Conservation (phyloP, 257 asterid genomes). For the Lycium ferocissimum region DNA sequence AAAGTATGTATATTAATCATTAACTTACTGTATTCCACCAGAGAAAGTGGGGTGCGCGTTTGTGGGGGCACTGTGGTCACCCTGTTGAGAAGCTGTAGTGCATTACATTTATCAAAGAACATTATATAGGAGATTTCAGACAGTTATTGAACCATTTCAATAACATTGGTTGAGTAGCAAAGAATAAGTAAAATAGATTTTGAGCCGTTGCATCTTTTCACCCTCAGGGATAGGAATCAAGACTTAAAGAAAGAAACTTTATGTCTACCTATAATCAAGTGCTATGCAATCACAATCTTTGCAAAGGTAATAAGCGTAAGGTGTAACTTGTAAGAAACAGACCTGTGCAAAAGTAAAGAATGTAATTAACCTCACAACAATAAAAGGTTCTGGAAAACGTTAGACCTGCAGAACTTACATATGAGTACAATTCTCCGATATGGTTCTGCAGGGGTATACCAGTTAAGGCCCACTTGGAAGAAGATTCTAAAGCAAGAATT, state of each 20-base stretch:
- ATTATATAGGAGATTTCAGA: too few relatives aligned
- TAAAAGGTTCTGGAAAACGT: neutral
- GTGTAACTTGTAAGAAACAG: slow-evolving; percentile 77
- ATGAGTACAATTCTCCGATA: slow-evolving; percentile 89
- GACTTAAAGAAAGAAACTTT: neutral
- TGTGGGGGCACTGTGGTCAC: slow-evolving; percentile 73
- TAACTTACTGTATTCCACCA: slow-evolving; percentile 93
- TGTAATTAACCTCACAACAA: neutral
- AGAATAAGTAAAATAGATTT: neutral
- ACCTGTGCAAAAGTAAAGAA: slow-evolving; percentile 55
- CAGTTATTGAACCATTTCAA: neutral
- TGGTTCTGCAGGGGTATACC: slow-evolving; percentile 95
- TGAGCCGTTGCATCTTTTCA: neutral
- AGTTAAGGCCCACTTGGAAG: slow-evolving; percentile 88
- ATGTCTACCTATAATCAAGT: slow-evolving; percentile 76
- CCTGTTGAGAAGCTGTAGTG: slow-evolving; percentile 58
- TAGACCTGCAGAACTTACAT: slow-evolving; percentile 54
- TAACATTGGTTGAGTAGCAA: neutral
- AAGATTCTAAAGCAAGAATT: slow-evolving; percentile 73
- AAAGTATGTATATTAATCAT: neutral
- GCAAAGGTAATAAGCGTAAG: slow-evolving; percentile 88
- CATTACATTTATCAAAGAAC: slow-evolving; percentile 13
- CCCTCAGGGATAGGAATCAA: neutral
- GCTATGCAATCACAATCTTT: slow-evolving; percentile 85
- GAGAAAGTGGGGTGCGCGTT: slow-evolving; percentile 78